phyloP scores from a whole-genome alignment of 2,329 filamentous ascomycete species.

The Venturia nashicola region DNA sequence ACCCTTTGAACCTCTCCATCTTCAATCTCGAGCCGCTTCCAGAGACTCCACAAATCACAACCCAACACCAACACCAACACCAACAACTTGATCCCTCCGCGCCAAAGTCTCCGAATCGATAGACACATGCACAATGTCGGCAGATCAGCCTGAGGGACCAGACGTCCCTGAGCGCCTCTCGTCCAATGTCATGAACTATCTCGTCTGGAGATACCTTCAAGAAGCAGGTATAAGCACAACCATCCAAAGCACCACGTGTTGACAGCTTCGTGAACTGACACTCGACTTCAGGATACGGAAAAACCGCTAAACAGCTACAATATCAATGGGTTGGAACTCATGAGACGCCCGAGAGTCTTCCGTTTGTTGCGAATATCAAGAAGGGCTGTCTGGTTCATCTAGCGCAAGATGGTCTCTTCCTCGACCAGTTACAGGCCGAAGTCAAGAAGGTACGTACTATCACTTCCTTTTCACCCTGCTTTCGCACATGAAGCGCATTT shows the following conservation, averaged over 20 bases:
- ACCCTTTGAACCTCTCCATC: neutral
- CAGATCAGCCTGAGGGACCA: neutral
- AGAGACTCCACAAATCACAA: neutral
- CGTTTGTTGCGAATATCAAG: constrained; percentile 47
- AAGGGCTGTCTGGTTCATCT: constrained; percentile 47
- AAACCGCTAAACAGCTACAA: constrained; percentile 47
- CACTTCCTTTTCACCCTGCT: neutral
- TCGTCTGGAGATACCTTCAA: constrained; percentile 11
- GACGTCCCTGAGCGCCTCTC: neutral
- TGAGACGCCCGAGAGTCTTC: constrained; percentile 45
- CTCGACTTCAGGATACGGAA: constrained; percentile 38
- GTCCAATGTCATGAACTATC: constrained; percentile 10
- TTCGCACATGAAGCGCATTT: constrained; percentile 3
- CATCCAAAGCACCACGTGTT: constrained; percentile 22
- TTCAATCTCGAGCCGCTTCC: neutral
- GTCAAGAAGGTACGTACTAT: constrained; percentile 19
- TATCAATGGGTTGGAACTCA: constrained; percentile 42
- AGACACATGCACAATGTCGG: constrained; percentile 23
- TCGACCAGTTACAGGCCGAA: constrained; percentile 30
- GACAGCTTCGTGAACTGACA: constrained; percentile 14
- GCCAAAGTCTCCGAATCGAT: neutral
- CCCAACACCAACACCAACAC: constrained; percentile 6
- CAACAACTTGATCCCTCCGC: neutral
- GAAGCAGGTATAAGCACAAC: constrained; percentile 33
- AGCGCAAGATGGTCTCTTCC: constrained; percentile 49